Evolutionary conservation across 257 asterid species (phyloP).

Genomic region (Gentiana dahurica): DNA sequence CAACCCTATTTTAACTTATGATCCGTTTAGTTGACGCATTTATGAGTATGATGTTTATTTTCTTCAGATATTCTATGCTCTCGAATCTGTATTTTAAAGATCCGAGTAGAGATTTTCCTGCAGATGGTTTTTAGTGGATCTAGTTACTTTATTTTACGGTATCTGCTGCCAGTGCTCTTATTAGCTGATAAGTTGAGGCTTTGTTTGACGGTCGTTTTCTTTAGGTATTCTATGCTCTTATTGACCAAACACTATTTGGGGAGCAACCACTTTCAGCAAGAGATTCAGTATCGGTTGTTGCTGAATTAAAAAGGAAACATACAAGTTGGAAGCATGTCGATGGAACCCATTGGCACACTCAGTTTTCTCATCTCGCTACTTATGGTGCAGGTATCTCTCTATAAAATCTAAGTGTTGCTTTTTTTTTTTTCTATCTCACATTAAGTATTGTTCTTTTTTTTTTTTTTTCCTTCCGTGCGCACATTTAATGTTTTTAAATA

Average conservation of each 20-base stretch:
- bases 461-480: background rate
- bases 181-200: no score
- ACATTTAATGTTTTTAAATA: background rate
- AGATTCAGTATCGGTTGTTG: slow-evolving; percentile 46
- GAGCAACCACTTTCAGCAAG: slow-evolving; percentile 37
- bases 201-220: background rate
- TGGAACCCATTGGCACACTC: slow-evolving; percentile 92
- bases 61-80: slow-evolving; percentile 36
- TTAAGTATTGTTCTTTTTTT: background rate
- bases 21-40: no score
- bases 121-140: no score
- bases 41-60: background rate
- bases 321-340: slow-evolving; percentile 81
- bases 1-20: no score
- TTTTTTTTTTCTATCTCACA: no score
- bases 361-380: slow-evolving; percentile 79
- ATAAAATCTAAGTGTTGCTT: background rate
- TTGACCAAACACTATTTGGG: slow-evolving; percentile 74
- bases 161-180: no score
- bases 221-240: slow-evolving; percentile 76
- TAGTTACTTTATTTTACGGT: no score
- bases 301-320: slow-evolving; percentile 69
- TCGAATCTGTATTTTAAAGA: background rate
- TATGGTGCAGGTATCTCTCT: slow-evolving; percentile 80
- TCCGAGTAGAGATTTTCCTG: no score